Evolutionary conservation across 805 yeast species (phyloP).

Genomic region (Jamesozyma gamospora): DNA sequence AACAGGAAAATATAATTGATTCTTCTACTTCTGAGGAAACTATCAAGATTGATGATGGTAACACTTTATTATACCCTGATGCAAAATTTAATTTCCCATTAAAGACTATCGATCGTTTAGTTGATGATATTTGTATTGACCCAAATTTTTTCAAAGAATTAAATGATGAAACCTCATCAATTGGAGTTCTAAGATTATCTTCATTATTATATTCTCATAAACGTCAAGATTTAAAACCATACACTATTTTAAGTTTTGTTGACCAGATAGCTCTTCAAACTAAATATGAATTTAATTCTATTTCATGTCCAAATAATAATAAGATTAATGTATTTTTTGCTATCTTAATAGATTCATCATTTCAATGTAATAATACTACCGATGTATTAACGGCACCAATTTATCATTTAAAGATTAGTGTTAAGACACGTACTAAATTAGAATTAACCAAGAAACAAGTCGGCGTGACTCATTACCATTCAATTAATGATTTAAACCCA

Average conservation of each 20-base stretch:
- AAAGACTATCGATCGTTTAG: constrained; percentile 57
- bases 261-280: constrained; percentile 26
- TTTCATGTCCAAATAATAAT: constrained; percentile 21
- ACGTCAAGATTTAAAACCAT: constrained; percentile 14
- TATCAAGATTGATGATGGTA: constrained; percentile 18
- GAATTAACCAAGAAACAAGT: constrained; percentile 23
- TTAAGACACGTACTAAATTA: constrained; percentile 23
- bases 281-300: constrained; percentile 20
- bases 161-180: constrained; percentile 1
- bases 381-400: constrained; percentile 17
- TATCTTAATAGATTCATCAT: constrained; percentile 13
- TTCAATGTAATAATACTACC: constrained; percentile 5
- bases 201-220: constrained; percentile 26
- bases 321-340: constrained; percentile 27
- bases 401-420: constrained; percentile 30
- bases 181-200: constrained; percentile 25
- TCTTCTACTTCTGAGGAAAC: background rate
- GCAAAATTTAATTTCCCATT: constrained; percentile 25
- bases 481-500: constrained; percentile 24
- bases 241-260: constrained; percentile 19
- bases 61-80: constrained; percentile 18
- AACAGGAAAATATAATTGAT: background rate
- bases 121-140: constrained; percentile 51
- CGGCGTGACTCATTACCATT: constrained; percentile 28
- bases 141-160: constrained; percentile 22